Base-by-base conservation (phyloP, 2,329 filamentous ascomycete species). In the Arthrobotrys iridis region DNA sequence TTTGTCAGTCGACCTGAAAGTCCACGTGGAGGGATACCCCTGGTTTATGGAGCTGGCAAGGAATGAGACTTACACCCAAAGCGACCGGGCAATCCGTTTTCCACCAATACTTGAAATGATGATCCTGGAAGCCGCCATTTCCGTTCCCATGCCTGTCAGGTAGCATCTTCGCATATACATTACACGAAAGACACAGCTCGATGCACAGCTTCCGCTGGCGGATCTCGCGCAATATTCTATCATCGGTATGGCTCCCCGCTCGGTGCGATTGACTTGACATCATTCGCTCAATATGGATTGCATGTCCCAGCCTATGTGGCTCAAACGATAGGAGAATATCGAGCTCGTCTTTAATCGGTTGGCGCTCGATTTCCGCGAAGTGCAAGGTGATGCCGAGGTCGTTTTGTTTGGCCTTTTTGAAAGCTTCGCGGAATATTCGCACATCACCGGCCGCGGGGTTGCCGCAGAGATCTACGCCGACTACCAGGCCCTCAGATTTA, bases 151-250 rank as follows among this genome's bases (percentile, higher is more conserved):
- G 62, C 20, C 55, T 41, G 87, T 4, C 90, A 0, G 84, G 83
- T 58, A 90, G 88, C 88, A 95, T 88, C 77, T 88, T 88, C 1
- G 90, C 90, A 77, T 90, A 87, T 1, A 95, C 91, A 79, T 95
- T 95, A 81, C 92, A 94, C 77, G 89, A 92, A 75, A 95, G 83
- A 76, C 92, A 95, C 37, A 95, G 80, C 82, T 95, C 92, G 10
- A 95, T 81, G 1, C 90, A 91, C 26, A 93, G 80, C 0, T 84
- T 84, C 10, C 84, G 83, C 48, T 81, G 79, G 8, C 83, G 81
- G 71, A 90, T 91, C 78, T 87, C 85, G 46, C 82, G 79, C 79
- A 86, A 88, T n/a, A 89, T 83, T 24, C 82, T 82, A 0, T 88
- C 86, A 0, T 88, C 86, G 1, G 93, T 89, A 35, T 55, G 6